Evolutionary conservation across 225 moss, liverwort and hornwort species (phyloP).

Genomic region (Physcomitrium patens): DNA sequence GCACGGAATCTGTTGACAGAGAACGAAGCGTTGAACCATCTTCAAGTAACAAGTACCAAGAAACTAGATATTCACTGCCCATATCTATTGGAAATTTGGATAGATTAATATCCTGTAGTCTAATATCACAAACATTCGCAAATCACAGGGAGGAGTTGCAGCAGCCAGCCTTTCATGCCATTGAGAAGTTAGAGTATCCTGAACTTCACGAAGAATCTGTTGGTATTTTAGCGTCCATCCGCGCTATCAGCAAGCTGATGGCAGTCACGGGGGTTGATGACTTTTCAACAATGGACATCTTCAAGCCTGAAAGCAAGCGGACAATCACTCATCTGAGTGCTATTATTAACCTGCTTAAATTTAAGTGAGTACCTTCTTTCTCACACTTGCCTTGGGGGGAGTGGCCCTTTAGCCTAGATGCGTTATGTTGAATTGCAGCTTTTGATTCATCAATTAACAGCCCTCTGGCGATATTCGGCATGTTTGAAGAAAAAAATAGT

Average conservation of each 20-base stretch:
- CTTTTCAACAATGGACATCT: slow-evolving; percentile 68
- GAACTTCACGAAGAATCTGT: slow-evolving; percentile 71
- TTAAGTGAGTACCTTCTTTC: slow-evolving; percentile 55
- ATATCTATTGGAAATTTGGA: neutral
- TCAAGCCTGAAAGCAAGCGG: slow-evolving; percentile 78
- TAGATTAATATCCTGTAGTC: neutral
- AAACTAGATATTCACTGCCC: no score
- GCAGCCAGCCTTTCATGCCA: slow-evolving; percentile 58
- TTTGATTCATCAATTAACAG: neutral
- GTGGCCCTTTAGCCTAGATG: slow-evolving; percentile 17
- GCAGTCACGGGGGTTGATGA: slow-evolving; percentile 53
- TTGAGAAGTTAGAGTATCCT: slow-evolving; percentile 54
- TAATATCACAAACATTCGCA: neutral
- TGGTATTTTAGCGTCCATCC: slow-evolving; percentile 62
- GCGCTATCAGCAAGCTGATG: slow-evolving; percentile 67
- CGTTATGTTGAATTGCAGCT: neutral
- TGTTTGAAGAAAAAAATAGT: neutral
- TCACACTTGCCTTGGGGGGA: slow-evolving; percentile 9
- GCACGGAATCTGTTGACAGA: neutral
- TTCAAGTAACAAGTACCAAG: no score
- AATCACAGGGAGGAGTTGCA: slow-evolving; percentile 62
- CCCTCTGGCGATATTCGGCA: neutral
- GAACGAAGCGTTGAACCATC: no score
- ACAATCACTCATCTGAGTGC: slow-evolving; percentile 69
- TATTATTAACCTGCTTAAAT: slow-evolving; percentile 78